phyloP scores from a whole-genome alignment of 1,139 yeast genomes.

The Pichia sp. region DNA sequence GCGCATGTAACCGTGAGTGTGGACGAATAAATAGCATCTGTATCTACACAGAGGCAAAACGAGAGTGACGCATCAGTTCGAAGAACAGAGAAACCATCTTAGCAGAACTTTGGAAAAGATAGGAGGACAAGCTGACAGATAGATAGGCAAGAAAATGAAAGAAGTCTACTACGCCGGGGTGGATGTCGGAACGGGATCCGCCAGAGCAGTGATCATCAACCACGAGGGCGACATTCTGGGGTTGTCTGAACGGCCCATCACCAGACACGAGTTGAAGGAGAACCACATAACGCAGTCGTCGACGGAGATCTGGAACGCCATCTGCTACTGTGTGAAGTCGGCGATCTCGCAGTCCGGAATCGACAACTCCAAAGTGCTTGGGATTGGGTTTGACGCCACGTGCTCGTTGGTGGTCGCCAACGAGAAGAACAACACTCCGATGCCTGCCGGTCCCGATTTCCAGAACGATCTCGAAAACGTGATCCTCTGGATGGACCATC shows the following conservation, averaged over 20 bases:
- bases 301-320: conserved; percentile 88
- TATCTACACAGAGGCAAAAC: too few relatives aligned
- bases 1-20: too few relatives aligned
- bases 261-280: conserved; percentile 70
- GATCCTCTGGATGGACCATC: conserved; percentile 96
- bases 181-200: conserved; percentile 97
- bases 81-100: too few relatives aligned
- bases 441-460: conserved; percentile 92
- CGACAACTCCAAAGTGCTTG: conserved; percentile 62
- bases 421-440: conserved; percentile 62
- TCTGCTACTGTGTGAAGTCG: conserved; percentile 74
- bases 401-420: conserved; percentile 85
- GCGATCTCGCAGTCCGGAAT: conserved; percentile 72
- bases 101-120: too few relatives aligned
- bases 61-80: too few relatives aligned
- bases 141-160: not conserved
- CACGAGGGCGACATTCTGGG: conserved; percentile 78
- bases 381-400: conserved; percentile 96
- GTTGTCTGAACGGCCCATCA: conserved; percentile 71
- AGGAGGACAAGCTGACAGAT: too few relatives aligned
- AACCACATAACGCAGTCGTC: conserved; percentile 79
- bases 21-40: too few relatives aligned
- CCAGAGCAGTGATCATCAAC: conserved; percentile 89
- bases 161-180: conserved; percentile 79
- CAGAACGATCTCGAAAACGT: conserved; percentile 68